Evolutionary conservation across 1,284 basidiomycete genomes (phyloP).

Genomic region (Meripilus lineatus): DNA sequence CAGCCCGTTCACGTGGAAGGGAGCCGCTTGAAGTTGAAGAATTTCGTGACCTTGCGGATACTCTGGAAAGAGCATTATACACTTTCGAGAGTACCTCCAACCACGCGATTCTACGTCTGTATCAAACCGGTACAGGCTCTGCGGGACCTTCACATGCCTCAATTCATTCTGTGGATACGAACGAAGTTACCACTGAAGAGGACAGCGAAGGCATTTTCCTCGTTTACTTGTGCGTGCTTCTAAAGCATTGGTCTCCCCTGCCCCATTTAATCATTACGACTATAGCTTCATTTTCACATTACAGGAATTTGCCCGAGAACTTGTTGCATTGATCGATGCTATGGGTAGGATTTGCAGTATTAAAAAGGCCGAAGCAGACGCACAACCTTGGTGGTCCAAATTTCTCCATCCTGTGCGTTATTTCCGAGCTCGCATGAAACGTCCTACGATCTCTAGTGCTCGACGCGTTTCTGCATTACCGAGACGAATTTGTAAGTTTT

Average conservation of each 20-base stretch:
- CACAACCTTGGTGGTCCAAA: slow-evolving; percentile 38
- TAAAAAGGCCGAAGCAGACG: slow-evolving; percentile 45
- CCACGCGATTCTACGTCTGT: slow-evolving; percentile 74
- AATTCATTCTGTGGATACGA: slow-evolving; percentile 33
- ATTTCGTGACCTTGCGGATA: slow-evolving; percentile 58
- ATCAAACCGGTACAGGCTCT: slow-evolving; percentile 51
- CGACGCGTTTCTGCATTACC: no score
- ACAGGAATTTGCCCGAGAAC: slow-evolving; percentile 85
- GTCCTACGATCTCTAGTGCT: no score
- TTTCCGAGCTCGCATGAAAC: not conserved
- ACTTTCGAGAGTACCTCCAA: slow-evolving; percentile 82
- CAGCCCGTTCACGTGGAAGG: slow-evolving; percentile 18
- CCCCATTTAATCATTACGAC: not conserved
- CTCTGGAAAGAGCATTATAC: slow-evolving; percentile 64
- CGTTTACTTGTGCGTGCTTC: slow-evolving; percentile 76
- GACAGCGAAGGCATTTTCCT: slow-evolving; percentile 72
- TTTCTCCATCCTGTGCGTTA: slow-evolving; percentile 12
- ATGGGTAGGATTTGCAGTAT: slow-evolving; percentile 69
- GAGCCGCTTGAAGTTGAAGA: slow-evolving; percentile 43
- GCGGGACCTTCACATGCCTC: slow-evolving; percentile 21
- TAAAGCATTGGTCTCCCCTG: not conserved
- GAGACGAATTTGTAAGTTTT: slow-evolving; percentile 12
- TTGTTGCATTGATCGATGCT: slow-evolving; percentile 77
- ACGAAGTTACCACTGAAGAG: slow-evolving; percentile 37
- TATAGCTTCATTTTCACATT: slow-evolving; percentile 87